phyloP scores from a whole-genome alignment of 163 green algal species.

The Trebouxia gelatinosa region DNA sequence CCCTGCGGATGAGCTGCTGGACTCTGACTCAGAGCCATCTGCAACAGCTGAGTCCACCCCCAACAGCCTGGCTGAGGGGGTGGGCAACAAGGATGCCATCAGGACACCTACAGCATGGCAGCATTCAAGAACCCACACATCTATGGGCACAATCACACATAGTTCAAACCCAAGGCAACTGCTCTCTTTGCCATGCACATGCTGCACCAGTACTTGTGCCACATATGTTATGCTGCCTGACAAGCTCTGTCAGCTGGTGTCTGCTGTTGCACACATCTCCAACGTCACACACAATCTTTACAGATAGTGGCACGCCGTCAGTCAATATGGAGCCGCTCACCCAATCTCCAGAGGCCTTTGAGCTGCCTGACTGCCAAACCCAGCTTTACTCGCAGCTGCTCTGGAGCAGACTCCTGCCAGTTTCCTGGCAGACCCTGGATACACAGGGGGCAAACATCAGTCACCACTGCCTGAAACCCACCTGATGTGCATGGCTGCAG shows the following conservation, averaged over 20 bases:
- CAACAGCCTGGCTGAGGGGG: slow-evolving; percentile 46
- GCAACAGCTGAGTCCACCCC: slow-evolving; percentile 42
- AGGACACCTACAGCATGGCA: slow-evolving; percentile 43
- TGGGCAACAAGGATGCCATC: slow-evolving; percentile 56
- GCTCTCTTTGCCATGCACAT: not conserved
- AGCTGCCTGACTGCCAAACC: slow-evolving; percentile 61
- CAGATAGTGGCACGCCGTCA: not conserved
- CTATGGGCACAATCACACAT: not conserved
- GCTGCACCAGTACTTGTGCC: not conserved
- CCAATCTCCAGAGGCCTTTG: slow-evolving; percentile 58
- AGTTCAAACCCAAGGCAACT: slow-evolving; percentile 34
- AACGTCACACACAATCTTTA: not conserved
- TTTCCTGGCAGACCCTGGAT: slow-evolving; percentile 6
- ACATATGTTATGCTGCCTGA: not conserved
- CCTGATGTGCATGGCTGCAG: no score
- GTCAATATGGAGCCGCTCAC: not conserved
- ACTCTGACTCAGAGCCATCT: slow-evolving; percentile 1
- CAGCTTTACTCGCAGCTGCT: slow-evolving; percentile 49
- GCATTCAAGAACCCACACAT: not conserved
- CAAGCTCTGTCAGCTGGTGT: not conserved
- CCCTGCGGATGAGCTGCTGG: not conserved
- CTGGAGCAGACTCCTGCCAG: slow-evolving; percentile 16
- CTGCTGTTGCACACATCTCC: not conserved
- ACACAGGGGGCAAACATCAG: no score
- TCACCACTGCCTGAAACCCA: no score